A percentile compares a stretch with the other conserved stretches of the same genome.
These are phyloP conservation scores for Lantana camara DNA, from an alignment of 257 asterid genomes.

Conservation along the genomic window DNA sequence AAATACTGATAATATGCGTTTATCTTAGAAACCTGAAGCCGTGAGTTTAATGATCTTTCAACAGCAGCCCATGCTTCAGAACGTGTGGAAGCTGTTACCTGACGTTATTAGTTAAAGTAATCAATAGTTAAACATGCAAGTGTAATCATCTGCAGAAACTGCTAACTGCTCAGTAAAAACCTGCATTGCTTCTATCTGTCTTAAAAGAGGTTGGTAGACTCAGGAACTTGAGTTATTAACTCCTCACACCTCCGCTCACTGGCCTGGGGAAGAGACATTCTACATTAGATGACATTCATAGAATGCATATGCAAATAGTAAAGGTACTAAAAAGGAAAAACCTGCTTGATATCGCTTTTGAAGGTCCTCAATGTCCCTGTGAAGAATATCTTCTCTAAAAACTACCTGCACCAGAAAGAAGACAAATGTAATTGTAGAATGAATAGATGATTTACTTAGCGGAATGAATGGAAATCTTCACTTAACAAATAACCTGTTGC, in stretches of 20 bases:
- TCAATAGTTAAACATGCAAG: constrained; percentile 16
- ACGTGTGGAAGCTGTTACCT: constrained; percentile 92
- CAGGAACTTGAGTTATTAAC: constrained; percentile 96
- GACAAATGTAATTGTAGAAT: constrained; percentile 17
- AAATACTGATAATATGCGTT: constrained; percentile 19
- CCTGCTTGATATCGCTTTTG: constrained; percentile 91
- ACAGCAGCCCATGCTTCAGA: constrained; percentile 99
- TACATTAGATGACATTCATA: constrained; percentile 26
- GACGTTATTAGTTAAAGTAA: constrained; percentile 33
- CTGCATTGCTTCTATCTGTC: constrained; percentile 99
- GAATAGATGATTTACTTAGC: constrained; percentile 9
- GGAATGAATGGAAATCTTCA: background rate
- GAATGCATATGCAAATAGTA: background rate
- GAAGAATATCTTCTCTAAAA: constrained; percentile 93
- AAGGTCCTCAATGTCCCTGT: constrained; percentile 92
- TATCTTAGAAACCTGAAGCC: constrained; percentile 85
- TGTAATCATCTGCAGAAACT: constrained; percentile 11
- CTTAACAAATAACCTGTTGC: constrained; percentile 71
- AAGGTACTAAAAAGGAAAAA: constrained; percentile 2
- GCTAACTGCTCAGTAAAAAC: constrained; percentile 41
- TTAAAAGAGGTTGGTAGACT: constrained; percentile 95
- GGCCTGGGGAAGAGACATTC: constrained; percentile 63
- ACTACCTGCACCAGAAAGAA: constrained; percentile 66
- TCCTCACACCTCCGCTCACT: constrained; percentile 99
- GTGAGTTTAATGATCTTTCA: constrained; percentile 79